Base-by-base conservation (phyloP, 805 yeast genomes). In the Metschnikowia bowlesiae region DNA sequence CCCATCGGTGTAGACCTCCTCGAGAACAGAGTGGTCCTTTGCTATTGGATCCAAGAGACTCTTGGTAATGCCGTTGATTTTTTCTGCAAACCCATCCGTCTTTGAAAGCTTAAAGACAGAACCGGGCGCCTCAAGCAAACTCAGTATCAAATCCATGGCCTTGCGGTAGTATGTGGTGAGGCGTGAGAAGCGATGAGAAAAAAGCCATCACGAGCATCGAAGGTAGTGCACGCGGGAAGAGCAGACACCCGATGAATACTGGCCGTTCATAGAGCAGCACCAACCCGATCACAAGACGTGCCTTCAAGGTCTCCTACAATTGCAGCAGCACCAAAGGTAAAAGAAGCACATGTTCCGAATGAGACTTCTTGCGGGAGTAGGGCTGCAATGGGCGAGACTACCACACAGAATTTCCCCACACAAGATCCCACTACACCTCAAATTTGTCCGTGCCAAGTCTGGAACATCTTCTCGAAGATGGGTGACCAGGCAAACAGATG, bases 1-100 rank as follows among this genome's bases (percentile, higher is more conserved):
- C 0, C 97, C 98, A 44, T 90, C 95, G 11, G 86, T 77, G 58
- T 85, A 82, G 18, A 92, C 76, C 63, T 88, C 90, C 66, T 90
- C 96, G 18, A 92, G 73, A 6, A 87, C 85, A 0, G 94, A 80
- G 54, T 68, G 67, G 49, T 71, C 69, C 42, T 67, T 65, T 26
- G 82, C 75, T 33, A 85, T 70, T 4, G 87, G 85, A 61, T 85
- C 89, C 48, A 85, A 69, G 7, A 79, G 71, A 39, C 58, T 49
- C 62, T 83, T 85, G 28, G 78, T 73, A 50, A 71, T 53, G 43
- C 50, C 36, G 52, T 69, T 69, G 48, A 73, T 68, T 39, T 53
- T 48, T 10, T 50, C 53, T 30, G 47, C 50, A 8, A 51, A 42
- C 13, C 43, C 44, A 11, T 39, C 46, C 9, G 50, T 38, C 26